Conservation (phyloP, 495 filamentous ascomycete species). For the Xylaria telfairii region DNA sequence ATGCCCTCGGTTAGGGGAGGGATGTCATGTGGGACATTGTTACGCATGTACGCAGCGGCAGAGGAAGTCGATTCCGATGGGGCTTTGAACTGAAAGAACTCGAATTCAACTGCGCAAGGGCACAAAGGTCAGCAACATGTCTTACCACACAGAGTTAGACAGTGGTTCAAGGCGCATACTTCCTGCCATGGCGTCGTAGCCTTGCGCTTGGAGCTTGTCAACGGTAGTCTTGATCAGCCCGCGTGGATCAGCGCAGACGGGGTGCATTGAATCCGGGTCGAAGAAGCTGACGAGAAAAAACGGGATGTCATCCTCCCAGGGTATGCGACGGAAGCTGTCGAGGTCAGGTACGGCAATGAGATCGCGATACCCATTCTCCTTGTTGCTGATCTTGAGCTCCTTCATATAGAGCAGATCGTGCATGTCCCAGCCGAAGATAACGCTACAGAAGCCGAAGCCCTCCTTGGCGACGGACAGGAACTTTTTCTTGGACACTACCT, state of each 20-base stretch:
- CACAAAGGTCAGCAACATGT: slow-evolving; percentile 13
- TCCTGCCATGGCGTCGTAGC: slow-evolving; percentile 88
- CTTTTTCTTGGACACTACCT: slow-evolving; percentile 95
- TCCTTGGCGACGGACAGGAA: slow-evolving; percentile 82
- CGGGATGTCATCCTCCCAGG: slow-evolving; percentile 91
- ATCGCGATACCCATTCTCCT: slow-evolving; percentile 91
- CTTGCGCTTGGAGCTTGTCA: slow-evolving; percentile 68
- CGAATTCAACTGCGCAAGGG: slow-evolving; percentile 77
- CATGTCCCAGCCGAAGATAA: slow-evolving; percentile 98
- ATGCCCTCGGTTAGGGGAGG: slow-evolving; percentile 91
- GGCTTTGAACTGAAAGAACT: slow-evolving; percentile 92
- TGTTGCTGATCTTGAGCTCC: slow-evolving; percentile 88
- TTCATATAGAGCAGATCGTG: slow-evolving; percentile 87
- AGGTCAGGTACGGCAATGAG: slow-evolving; percentile 85
- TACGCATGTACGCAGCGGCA: slow-evolving; percentile 72
- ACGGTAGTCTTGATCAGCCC: slow-evolving; percentile 71
- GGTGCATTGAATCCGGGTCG: slow-evolving; percentile 71
- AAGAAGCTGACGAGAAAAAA: slow-evolving; percentile 93
- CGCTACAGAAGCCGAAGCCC: slow-evolving; percentile 96
- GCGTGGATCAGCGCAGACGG: slow-evolving; percentile 82
- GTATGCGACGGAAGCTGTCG: slow-evolving; percentile 82
- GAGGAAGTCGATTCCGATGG: slow-evolving; percentile 61
- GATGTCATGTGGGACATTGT: slow-evolving; percentile 73
- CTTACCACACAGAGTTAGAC: not conserved
- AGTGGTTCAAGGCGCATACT: slow-evolving; percentile 58